phyloP scores from a whole-genome alignment of 2,329 filamentous ascomycete genomes.

The Arthrocladium fulminans region DNA sequence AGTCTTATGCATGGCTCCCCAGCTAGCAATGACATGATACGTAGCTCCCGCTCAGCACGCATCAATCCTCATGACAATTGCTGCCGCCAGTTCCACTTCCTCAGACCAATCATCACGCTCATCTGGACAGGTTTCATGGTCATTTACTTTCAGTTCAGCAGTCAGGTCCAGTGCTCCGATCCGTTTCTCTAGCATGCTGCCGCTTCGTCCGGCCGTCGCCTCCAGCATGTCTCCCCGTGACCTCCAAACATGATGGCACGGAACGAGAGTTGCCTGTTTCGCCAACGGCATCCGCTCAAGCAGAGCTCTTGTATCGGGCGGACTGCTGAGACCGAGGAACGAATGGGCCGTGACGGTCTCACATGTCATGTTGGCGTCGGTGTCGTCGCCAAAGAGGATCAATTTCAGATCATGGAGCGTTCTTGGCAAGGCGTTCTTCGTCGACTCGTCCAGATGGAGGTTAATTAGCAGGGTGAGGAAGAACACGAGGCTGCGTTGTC shows the following conservation, averaged over 20 bases:
- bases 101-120: neutral
- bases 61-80: conserved; percentile 1
- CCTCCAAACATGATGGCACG: conserved; percentile 4
- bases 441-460: neutral
- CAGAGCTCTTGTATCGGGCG: neutral
- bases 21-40: too few relatives aligned
- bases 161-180: too few relatives aligned
- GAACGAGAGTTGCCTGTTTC: neutral
- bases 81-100: conserved; percentile 5
- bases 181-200: too few relatives aligned
- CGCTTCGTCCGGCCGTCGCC: too few relatives aligned
- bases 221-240: too few relatives aligned
- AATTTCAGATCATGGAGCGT: neutral
- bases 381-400: neutral
- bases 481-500: neutral
- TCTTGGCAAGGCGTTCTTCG: neutral
- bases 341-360: conserved; percentile 1
- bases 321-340: neutral
- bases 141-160: neutral
- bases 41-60: neutral
- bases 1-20: too few relatives aligned
- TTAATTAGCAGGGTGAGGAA: conserved; percentile 1
- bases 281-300: neutral
- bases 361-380: neutral
- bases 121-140: neutral